A percentile compares a stretch with the other conserved stretches of the same genome.
These are phyloP conservation scores for Candida ovalis DNA, from an alignment of 805 yeast genomes.

Conservation along the genomic window DNA sequence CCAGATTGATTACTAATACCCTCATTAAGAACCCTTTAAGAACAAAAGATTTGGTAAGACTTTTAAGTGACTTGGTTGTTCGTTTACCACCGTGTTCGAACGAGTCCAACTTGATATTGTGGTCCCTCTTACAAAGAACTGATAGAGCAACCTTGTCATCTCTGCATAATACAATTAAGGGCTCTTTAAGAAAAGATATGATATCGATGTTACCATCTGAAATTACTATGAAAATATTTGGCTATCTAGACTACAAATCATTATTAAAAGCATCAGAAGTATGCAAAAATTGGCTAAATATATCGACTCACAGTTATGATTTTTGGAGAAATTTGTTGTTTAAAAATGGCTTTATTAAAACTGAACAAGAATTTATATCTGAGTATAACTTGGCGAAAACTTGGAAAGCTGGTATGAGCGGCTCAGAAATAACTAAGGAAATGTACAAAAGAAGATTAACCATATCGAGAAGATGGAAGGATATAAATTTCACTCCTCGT, in stretches of 20 bases:
- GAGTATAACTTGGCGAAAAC: slow-evolving; percentile 19
- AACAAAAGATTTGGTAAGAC: slow-evolving; percentile 37
- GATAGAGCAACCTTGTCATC: slow-evolving; percentile 61
- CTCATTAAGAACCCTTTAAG: slow-evolving; percentile 9
- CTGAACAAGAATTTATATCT: slow-evolving; percentile 39
- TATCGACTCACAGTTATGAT: slow-evolving; percentile 55
- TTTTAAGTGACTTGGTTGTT: slow-evolving; percentile 32
- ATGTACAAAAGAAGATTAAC: slow-evolving; percentile 57
- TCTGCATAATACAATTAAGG: slow-evolving; percentile 47
- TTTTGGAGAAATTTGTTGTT: slow-evolving; percentile 70
- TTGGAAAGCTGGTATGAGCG: slow-evolving; percentile 7
- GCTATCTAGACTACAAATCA: slow-evolving; percentile 58
- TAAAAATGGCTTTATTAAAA: slow-evolving; percentile 55
- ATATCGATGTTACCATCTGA: slow-evolving; percentile 71
- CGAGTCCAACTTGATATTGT: slow-evolving; percentile 43
- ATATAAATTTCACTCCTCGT: slow-evolving; percentile 64
- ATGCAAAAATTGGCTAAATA: slow-evolving; percentile 62
- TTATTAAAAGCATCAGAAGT: slow-evolving; percentile 61
- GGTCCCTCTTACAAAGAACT: slow-evolving; percentile 51
- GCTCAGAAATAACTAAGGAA: slow-evolving; percentile 21
- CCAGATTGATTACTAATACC: not conserved
- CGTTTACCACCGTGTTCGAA: slow-evolving; percentile 44
- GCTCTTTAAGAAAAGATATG: slow-evolving; percentile 68
- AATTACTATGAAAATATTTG: slow-evolving; percentile 59
- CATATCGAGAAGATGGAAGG: slow-evolving; percentile 75